Conservation (phyloP, 139 green algal species). For the Volvox reticuliferus region DNA sequence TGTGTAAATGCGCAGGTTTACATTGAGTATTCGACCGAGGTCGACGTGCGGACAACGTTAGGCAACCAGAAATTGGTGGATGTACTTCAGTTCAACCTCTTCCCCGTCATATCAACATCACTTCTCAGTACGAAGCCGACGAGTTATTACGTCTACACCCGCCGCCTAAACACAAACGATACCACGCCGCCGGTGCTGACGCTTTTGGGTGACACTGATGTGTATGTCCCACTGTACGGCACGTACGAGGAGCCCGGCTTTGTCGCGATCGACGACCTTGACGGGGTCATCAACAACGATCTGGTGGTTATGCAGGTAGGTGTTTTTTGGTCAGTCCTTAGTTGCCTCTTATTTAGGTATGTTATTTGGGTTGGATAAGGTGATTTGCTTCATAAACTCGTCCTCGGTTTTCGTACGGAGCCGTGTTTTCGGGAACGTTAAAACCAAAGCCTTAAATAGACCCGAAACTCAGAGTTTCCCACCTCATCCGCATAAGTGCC, state of each 20-base stretch:
- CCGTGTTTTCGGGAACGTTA: no score
- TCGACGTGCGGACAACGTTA: slow-evolving; percentile 25
- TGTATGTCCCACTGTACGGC: slow-evolving; percentile 37
- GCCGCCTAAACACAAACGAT: slow-evolving; percentile 43
- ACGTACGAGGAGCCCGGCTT: slow-evolving; percentile 48
- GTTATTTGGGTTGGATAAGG: no score
- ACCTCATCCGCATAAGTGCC: no score
- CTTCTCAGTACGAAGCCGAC: slow-evolving; percentile 9
- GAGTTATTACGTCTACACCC: slow-evolving; percentile 22
- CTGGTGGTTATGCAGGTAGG: slow-evolving; percentile 6
- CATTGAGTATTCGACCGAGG: neutral
- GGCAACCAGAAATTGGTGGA: slow-evolving; percentile 2
- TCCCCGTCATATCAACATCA: slow-evolving; percentile 1
- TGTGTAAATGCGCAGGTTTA: slow-evolving; percentile 2
- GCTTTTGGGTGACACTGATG: neutral
- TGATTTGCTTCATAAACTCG: no score
- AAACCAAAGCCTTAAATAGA: no score
- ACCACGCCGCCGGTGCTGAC: slow-evolving; percentile 32
- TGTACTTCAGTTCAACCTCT: slow-evolving; percentile 13
- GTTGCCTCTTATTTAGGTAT: no score
- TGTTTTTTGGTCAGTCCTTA: neutral
- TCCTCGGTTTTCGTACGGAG: no score
- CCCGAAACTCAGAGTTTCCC: no score
- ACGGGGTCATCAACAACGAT: slow-evolving; percentile 30
- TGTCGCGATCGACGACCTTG: slow-evolving; percentile 25